Evolutionary conservation across 176 grass and related monocot species (phyloP).

Genomic region (Phoenix roebelenii): DNA sequence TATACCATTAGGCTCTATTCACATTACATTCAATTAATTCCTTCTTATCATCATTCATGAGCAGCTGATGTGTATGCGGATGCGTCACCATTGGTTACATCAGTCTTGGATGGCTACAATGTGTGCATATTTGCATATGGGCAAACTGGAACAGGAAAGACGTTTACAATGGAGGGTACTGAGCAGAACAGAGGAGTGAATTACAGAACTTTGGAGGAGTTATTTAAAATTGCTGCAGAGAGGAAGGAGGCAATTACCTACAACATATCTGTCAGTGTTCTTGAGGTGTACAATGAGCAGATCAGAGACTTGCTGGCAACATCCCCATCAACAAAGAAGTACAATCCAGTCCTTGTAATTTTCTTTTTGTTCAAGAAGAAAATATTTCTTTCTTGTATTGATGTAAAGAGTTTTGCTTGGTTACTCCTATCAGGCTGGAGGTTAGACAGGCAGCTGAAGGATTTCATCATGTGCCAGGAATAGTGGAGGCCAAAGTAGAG

Average conservation of each 20-base stretch:
- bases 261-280: constrained; percentile 68
- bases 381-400: too few relatives aligned
- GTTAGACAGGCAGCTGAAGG: constrained; percentile 77
- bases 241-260: constrained; percentile 82
- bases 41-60: constrained; percentile 16
- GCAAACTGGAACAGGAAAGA: constrained; percentile 94
- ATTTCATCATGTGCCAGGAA: constrained; percentile 70
- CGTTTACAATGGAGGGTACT: constrained; percentile 97
- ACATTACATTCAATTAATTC: too few relatives aligned
- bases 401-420: too few relatives aligned
- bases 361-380: too few relatives aligned
- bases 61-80: constrained; percentile 79
- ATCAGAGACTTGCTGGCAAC: constrained; percentile 72
- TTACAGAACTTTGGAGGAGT: constrained; percentile 80
- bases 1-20: too few relatives aligned
- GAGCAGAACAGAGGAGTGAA: constrained; percentile 80
- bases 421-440: constrained; percentile 46
- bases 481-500: constrained; percentile 79
- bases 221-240: constrained; percentile 79
- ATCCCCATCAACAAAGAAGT: constrained; percentile 75
- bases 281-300: constrained; percentile 97
- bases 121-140: constrained; percentile 99
- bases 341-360: neutral
- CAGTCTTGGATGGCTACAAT: constrained; percentile 94
- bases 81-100: constrained; percentile 89